phyloP scores from a whole-genome alignment of 345 rosid species.

The Brassica rapa region DNA sequence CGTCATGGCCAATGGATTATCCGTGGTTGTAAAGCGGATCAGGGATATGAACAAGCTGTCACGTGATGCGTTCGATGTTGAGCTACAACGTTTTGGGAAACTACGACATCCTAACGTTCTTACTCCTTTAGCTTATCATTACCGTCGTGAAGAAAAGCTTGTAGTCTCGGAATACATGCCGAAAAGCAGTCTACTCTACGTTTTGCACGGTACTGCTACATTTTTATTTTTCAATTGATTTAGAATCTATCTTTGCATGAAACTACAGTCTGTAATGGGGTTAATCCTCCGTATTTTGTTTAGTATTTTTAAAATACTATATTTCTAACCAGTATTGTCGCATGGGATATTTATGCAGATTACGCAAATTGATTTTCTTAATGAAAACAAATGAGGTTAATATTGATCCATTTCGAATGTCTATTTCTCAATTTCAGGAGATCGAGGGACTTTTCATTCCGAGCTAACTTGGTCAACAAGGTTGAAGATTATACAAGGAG shows the following conservation, averaged over 20 bases:
- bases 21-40: constrained; percentile 88
- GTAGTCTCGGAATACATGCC: not conserved
- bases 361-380: not conserved
- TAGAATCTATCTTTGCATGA: not conserved
- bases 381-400: not conserved
- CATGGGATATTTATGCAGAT: not conserved
- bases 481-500: not conserved
- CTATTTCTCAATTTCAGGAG: not conserved
- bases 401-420: not conserved
- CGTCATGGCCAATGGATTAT: constrained; percentile 62
- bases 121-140: not conserved
- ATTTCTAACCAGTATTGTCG: not conserved
- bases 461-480: not conserved
- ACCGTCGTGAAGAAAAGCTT: not conserved
- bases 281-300: too few species aligned
- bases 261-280: not conserved
- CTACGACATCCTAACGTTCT: not conserved
- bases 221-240: not conserved
- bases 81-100: constrained; percentile 41
- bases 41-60: constrained; percentile 69
- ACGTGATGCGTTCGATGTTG: constrained; percentile 65
- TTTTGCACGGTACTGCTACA: not conserved
- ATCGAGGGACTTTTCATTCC: not conserved
- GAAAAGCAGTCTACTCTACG: not conserved
- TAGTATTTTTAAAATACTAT: too few species aligned